phyloP scores from a whole-genome alignment of 129 eudicot genomes.

The Sambucus nigra region DNA sequence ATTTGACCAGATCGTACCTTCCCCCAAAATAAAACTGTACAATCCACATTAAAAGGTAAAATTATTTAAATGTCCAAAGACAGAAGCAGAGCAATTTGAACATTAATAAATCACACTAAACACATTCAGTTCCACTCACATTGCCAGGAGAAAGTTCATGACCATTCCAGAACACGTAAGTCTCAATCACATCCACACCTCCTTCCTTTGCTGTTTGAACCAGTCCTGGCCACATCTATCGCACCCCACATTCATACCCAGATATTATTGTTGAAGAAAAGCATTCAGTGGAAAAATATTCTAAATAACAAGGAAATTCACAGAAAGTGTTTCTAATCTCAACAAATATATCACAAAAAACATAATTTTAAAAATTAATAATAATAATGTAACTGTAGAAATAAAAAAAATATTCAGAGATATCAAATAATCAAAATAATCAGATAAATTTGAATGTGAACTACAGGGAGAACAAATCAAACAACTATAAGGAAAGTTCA shows the following conservation, averaged over 20 bases:
- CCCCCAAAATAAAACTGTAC: slow-evolving; percentile 82
- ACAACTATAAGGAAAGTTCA: too few relatives aligned
- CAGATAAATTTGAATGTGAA: background rate
- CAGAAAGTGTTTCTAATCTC: background rate
- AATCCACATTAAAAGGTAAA: slow-evolving; percentile 2
- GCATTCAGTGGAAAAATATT: background rate
- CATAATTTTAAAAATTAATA: background rate
- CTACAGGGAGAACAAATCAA: slow-evolving; percentile 2
- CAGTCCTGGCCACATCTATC: slow-evolving; percentile 97
- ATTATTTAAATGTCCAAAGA: background rate
- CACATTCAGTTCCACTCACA: slow-evolving; percentile 30
- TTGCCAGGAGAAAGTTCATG: slow-evolving; percentile 90
- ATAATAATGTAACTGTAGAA: background rate
- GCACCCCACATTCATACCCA: background rate
- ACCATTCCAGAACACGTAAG: slow-evolving; percentile 98
- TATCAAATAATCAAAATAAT: background rate
- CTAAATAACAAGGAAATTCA: too few relatives aligned
- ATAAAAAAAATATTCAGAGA: background rate
- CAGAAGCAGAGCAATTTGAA: slow-evolving; percentile 5
- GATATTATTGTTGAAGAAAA: too few relatives aligned
- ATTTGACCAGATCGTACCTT: slow-evolving; percentile 79
- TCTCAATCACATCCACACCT: slow-evolving; percentile 80
- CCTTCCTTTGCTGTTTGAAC: slow-evolving; percentile 91
- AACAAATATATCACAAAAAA: background rate
- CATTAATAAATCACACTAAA: background rate